These are phyloP conservation scores for Macrolepiota fuliginosa DNA, from an alignment of 768 basidiomycete genomes.

Conservation along the genomic window DNA sequence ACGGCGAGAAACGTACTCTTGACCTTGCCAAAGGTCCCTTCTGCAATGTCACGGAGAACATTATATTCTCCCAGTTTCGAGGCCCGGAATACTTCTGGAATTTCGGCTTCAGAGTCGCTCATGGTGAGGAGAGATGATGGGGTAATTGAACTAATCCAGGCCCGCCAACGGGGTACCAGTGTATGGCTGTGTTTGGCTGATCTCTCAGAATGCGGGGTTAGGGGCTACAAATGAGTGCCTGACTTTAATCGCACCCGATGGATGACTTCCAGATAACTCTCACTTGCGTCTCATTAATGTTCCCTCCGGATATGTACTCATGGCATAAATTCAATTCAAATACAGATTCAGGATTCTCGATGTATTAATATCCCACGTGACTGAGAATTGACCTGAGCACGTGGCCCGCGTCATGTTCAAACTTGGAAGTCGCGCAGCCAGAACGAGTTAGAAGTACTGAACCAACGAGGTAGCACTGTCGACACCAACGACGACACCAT, in stretches of 20 bases:
- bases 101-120: slow-evolving; percentile 23
- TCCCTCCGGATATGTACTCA: no score
- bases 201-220: not conserved
- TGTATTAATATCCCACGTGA: no score
- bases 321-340: no score
- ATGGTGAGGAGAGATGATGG: slow-evolving; percentile 20
- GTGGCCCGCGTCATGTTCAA: slow-evolving; percentile 23
- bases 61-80: slow-evolving; percentile 90
- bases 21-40: slow-evolving; percentile 98
- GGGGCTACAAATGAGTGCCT: no score
- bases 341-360: no score
- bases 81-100: slow-evolving; percentile 41
- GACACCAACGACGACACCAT: slow-evolving; percentile 24
- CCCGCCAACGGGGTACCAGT: not conserved
- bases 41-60: slow-evolving; percentile 84
- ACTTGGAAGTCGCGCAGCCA: not conserved
- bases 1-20: slow-evolving; percentile 69
- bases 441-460: not conserved
- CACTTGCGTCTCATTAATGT: no score
- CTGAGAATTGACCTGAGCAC: slow-evolving; percentile 12
- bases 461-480: not conserved
- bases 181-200: slow-evolving; percentile 14
- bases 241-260: no score
- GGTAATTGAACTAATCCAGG: not conserved
- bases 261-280: no score